Percentiles rank a stretch among this genome's conserved stretches.
Conservation (phyloP, 805 yeast genomes). For the Zygosaccharomyces siamensis region DNA sequence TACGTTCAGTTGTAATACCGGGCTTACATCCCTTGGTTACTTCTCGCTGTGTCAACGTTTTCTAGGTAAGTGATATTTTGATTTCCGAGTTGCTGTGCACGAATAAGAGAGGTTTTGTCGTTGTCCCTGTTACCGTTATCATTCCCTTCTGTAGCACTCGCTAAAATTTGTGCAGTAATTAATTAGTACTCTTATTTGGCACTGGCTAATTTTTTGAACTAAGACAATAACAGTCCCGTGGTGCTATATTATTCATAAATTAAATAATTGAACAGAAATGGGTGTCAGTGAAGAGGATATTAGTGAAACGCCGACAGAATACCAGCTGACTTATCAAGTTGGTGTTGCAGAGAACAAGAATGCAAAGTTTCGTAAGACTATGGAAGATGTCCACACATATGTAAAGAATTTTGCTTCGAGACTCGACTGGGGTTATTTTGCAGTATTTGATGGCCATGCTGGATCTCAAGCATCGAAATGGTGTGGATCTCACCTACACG, state of each 20-base stretch:
- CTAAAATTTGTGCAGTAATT: not conserved
- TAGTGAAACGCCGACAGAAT: conserved; percentile 11
- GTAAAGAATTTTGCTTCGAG: conserved; percentile 90
- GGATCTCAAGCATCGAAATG: conserved; percentile 89
- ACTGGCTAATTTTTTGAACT: not conserved
- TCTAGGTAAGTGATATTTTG: not conserved
- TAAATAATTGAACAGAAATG: not conserved
- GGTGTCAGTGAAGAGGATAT: conserved; percentile 4
- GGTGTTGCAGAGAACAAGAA: conserved; percentile 93
- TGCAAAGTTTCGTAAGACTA: conserved; percentile 69
- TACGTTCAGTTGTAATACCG: not conserved
- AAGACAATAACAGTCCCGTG: not conserved
- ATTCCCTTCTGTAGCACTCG: not conserved
- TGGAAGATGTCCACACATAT: conserved; percentile 96
- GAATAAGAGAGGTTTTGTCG: not conserved
- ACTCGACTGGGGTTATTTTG: conserved; percentile 92
- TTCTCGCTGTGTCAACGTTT: not conserved
- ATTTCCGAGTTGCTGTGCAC: not conserved
- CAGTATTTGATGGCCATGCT: conserved; percentile 95
- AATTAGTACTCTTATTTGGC: not conserved
- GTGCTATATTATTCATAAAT: not conserved
- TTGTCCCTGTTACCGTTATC: not conserved
- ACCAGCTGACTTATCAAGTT: conserved; percentile 64
- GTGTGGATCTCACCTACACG: conserved; percentile 86
- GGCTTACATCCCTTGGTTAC: not conserved